phyloP scores from a whole-genome alignment of 805 yeast genomes.

The Pachysolen tannophilus region DNA sequence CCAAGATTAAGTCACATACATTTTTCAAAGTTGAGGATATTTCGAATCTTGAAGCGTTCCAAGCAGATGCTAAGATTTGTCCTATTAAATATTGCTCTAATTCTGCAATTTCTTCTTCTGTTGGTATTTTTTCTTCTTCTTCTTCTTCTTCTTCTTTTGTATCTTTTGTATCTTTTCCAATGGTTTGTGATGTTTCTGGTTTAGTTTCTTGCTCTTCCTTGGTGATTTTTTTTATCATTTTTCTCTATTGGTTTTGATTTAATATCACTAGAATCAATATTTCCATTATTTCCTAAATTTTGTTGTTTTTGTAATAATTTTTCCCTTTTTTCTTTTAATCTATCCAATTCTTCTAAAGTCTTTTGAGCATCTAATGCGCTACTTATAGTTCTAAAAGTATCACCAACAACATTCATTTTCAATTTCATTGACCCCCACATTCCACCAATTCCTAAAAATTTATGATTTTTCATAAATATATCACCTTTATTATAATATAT shows the following conservation, averaged over 20 bases:
- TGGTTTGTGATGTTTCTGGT: constrained; percentile 1
- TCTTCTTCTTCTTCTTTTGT: constrained; percentile 20
- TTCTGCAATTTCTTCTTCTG: constrained; percentile 57
- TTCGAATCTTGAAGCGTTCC: constrained; percentile 91
- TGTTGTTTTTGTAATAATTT: constrained; percentile 16
- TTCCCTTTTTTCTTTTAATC: constrained; percentile 50
- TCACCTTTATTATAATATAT: constrained; percentile 71
- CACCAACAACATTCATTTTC: constrained; percentile 75
- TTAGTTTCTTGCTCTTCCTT: constrained; percentile 4
- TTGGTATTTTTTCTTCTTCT: constrained; percentile 27
- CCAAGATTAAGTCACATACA: constrained; percentile 70
- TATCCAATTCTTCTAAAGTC: constrained; percentile 65
- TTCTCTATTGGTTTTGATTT: constrained; percentile 1
- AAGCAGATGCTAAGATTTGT: constrained; percentile 84
- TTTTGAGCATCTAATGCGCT: constrained; percentile 85
- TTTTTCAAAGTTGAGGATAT: constrained; percentile 72
- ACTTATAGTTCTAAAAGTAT: constrained; percentile 73
- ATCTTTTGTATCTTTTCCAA: no score
- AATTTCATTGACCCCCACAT: constrained; percentile 75
- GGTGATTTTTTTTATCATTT: constrained; percentile 1
- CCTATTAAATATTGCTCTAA: constrained; percentile 80
- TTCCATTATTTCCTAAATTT: constrained; percentile 10
- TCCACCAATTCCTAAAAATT: constrained; percentile 81
- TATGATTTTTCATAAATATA: constrained; percentile 65
- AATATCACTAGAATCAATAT: constrained; percentile 1